A percentile compares a stretch with the other conserved stretches of the same genome.
phyloP scores from a whole-genome alignment of 2,329 filamentous ascomycete species.

The Claviceps sorghi region DNA sequence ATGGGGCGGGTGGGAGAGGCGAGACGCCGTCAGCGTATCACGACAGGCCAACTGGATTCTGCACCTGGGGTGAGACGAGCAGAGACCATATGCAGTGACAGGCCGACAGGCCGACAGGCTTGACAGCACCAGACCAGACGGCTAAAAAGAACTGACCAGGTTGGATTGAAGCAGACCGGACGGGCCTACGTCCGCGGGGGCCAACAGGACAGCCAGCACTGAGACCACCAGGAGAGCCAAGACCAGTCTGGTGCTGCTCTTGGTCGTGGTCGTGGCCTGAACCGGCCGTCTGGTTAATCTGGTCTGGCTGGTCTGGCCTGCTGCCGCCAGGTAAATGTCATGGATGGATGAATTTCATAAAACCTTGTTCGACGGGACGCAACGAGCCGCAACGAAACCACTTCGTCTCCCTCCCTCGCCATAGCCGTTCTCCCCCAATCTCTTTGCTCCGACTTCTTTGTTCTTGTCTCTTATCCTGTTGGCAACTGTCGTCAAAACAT shows the following conservation, averaged over 20 bases:
- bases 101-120: not conserved
- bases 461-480: not conserved
- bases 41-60: not conserved
- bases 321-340: too few species aligned
- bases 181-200: not conserved
- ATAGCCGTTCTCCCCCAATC: not conserved
- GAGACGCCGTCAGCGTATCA: not conserved
- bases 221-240: too few species aligned
- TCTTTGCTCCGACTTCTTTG: not conserved
- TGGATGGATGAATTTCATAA: not conserved
- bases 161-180: not conserved
- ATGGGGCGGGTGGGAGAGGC: not conserved
- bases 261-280: too few species aligned
- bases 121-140: not conserved
- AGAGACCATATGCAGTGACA: not conserved
- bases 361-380: not conserved
- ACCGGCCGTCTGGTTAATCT: not conserved
- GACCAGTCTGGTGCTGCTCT: too few species aligned
- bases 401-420: not conserved
- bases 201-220: too few species aligned
- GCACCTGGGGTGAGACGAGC: not conserved
- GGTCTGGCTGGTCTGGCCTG: too few species aligned
- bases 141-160: not conserved
- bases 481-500: not conserved
- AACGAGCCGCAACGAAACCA: not conserved